Evolutionary conservation across 805 yeast genomes (phyloP), one percentile per base, ranked within the genome.

Genomic region (Pichia kluyveri): DNA sequence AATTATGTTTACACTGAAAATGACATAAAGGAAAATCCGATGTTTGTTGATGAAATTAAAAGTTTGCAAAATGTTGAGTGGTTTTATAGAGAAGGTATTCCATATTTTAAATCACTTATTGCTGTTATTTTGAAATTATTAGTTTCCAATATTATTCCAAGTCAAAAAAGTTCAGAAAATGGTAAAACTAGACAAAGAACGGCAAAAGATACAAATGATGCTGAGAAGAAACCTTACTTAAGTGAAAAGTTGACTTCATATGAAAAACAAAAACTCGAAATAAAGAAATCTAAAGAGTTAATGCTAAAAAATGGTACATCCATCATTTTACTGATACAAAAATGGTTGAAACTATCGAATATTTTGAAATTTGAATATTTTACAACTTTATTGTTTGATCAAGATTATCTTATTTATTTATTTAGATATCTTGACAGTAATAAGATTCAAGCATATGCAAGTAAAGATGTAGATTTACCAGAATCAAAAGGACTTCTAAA

Each of bases 331-430:
- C 56, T 77, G 19, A 59, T 93, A 19, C 60, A 83, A 34, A 76
- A 75, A 56, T 90, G 97, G 96, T 83, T 86, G 61, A 86, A 85
- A 59, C 62, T 74, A 10, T 83, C 79, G 41, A 96, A 93, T 61
- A 68, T 88, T 2, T 62, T 90, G 53, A 90, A 91, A 61, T 82
- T 75, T 61, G 95, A 88, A 60, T 86, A 82, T 56, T 67, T 91
- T 14, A 63, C 83, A 8, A 75, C 86, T 0, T 60, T 90, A 40
- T 62, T 93, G 27, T 85, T 83, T 62, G 98, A 93, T 61, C 76
- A 83, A 30, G 80, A 81, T 49, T 83, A 66, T 51, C 73, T 74
- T 45, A 51, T 67, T 34, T 54, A 65, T 9, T 60, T 71, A 10
- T 68, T 70, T 56, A 61, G 62, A 44, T 57, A 60, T 42, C 48